Conservation (phyloP, 169 alveolate genomes). For the Plasmodium inui region DNA sequence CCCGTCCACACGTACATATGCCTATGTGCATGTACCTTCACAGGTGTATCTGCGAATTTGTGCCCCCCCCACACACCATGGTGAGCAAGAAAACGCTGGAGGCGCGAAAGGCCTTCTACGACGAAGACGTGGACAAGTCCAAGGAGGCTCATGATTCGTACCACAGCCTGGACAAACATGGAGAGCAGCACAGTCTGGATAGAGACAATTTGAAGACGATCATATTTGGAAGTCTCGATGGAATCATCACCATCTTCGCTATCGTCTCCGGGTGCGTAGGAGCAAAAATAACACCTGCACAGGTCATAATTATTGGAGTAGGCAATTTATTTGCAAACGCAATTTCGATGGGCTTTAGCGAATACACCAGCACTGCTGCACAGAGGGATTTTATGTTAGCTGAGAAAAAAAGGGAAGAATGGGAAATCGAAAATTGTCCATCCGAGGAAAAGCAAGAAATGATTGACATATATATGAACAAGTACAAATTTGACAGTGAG, state of each 20-base stretch:
- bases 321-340: slow-evolving; percentile 93
- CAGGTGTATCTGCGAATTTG: not conserved
- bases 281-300: slow-evolving; percentile 90
- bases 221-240: slow-evolving; percentile 93
- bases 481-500: slow-evolving; percentile 87
- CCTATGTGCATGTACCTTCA: not conserved
- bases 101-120: slow-evolving; percentile 78
- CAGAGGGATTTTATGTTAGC: slow-evolving; percentile 83
- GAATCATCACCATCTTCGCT: slow-evolving; percentile 92
- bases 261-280: slow-evolving; percentile 93
- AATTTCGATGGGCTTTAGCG: slow-evolving; percentile 93
- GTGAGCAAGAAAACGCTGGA: slow-evolving; percentile 45
- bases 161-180: slow-evolving; percentile 67
- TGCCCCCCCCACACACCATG: not conserved
- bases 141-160: slow-evolving; percentile 37
- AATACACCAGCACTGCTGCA: slow-evolving; percentile 82
- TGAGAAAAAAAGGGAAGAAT: slow-evolving; percentile 69
- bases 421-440: slow-evolving; percentile 93
- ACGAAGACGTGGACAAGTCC: slow-evolving; percentile 77
- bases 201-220: slow-evolving; percentile 88
- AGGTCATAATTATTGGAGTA: slow-evolving; percentile 88
- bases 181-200: slow-evolving; percentile 67
- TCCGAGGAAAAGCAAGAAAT: slow-evolving; percentile 91
- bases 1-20: not conserved
- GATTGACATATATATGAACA: slow-evolving; percentile 88